Evolutionary conservation across 352 stramenopile genomes (phyloP).

Genomic region (Pythium pyrilobum): DNA sequence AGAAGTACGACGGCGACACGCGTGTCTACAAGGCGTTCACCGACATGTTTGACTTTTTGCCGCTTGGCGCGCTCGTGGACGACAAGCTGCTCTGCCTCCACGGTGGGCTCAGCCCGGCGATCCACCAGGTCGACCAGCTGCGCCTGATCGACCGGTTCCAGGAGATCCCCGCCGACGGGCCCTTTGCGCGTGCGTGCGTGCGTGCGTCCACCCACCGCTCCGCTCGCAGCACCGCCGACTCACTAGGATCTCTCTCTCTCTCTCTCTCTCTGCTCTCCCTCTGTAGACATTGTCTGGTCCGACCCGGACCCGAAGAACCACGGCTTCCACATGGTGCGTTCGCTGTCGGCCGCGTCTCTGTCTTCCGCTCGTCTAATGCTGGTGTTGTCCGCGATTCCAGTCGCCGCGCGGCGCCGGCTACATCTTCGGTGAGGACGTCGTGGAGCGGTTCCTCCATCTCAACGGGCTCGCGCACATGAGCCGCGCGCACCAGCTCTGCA

Average conservation of each 20-base stretch:
- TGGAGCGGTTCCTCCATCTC: conserved; percentile 86
- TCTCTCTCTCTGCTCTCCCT: background rate
- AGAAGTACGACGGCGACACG: conserved; percentile 70
- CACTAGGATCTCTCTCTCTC: background rate
- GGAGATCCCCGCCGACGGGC: conserved; percentile 80
- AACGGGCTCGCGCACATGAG: conserved; percentile 86
- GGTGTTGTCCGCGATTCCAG: background rate
- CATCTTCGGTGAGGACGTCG: conserved; percentile 86
- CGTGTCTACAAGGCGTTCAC: conserved; percentile 92
- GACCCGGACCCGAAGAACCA: conserved; percentile 59
- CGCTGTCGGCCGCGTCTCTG: background rate
- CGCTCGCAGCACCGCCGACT: too few relatives aligned
- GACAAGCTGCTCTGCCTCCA: conserved; percentile 89
- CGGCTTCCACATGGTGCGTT: conserved; percentile 22
- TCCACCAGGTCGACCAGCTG: conserved; percentile 85
- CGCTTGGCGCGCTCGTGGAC: conserved; percentile 85
- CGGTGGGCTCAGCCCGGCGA: conserved; percentile 81
- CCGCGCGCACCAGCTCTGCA: conserved; percentile 88
- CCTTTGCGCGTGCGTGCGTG: conserved; percentile 53
- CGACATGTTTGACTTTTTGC: conserved; percentile 86
- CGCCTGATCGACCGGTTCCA: conserved; percentile 80
- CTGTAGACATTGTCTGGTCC: conserved; percentile 75
- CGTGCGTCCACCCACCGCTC: background rate
- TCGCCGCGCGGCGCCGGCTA: conserved; percentile 83
- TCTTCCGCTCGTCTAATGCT: background rate